These are phyloP conservation scores for Eimeria maxima DNA, from an alignment of 169 alveolate species.

Conservation along the genomic window DNA sequence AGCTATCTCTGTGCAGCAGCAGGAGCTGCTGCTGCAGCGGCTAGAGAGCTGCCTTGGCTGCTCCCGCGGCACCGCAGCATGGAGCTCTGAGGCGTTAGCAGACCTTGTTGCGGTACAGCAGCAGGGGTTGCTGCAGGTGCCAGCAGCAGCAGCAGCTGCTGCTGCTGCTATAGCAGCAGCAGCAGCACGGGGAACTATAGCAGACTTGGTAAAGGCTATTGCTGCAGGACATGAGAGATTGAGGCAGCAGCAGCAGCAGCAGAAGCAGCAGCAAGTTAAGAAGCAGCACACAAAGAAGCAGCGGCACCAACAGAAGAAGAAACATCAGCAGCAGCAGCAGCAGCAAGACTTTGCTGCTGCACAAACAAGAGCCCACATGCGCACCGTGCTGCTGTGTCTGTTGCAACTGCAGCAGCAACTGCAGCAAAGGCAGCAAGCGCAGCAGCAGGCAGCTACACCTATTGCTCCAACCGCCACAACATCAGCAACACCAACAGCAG, in stretches of 20 bases:
- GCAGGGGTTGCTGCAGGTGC: constrained; percentile 33
- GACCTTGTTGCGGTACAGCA: constrained; percentile 41
- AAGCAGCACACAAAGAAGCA: neutral
- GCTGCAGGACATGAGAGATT: constrained; percentile 5
- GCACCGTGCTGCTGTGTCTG: neutral
- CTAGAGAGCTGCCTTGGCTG: neutral
- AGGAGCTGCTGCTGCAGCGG: constrained; percentile 1
- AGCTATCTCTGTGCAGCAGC: constrained; percentile 14
- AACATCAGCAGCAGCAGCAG: neutral
- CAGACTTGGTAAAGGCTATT: neutral
- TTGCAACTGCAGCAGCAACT: constrained; percentile 4
- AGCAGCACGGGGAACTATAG: neutral
- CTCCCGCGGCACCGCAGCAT: neutral
- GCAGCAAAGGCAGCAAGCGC: constrained; percentile 9
- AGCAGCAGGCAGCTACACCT: neutral
- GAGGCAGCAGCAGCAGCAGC: constrained; percentile 34
- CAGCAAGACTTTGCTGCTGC: neutral
- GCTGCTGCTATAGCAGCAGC: neutral
- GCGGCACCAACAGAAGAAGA: neutral
- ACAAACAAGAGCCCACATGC: neutral
- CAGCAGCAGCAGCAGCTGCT: neutral
- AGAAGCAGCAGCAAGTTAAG: neutral
- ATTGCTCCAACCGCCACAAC: too few species aligned
- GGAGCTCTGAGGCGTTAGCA: constrained; percentile 14
- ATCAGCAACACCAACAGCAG: too few species aligned